Conservation (phyloP, 2,329 filamentous ascomycete genomes). For the Venturia oleaginea region DNA sequence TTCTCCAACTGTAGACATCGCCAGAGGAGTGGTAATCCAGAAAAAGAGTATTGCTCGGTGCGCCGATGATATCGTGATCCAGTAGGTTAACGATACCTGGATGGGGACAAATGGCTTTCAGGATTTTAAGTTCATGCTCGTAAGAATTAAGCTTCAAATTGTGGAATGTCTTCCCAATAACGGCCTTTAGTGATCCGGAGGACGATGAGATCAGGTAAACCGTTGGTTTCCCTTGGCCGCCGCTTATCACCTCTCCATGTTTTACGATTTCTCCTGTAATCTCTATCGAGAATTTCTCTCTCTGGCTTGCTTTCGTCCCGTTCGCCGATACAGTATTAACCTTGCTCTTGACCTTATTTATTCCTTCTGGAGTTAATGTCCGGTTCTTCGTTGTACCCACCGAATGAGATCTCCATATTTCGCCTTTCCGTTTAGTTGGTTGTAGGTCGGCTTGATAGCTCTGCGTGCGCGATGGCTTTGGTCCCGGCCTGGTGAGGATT, state of each 20-base stretch:
- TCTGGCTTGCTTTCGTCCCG: no score
- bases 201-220: not conserved
- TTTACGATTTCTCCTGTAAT: no score
- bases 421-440: no score
- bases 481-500: not conserved
- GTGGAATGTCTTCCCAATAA: not conserved
- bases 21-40: not conserved
- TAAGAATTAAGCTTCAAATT: no score
- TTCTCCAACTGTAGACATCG: not conserved
- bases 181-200: not conserved
- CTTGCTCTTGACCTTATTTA: no score
- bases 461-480: not conserved
- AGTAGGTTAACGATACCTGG: not conserved
- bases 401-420: no score
- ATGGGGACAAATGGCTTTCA: not conserved
- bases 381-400: no score
- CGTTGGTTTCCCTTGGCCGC: not conserved
- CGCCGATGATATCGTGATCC: not conserved
- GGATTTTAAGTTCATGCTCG: not conserved
- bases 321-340: no score
- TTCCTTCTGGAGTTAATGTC: no score
- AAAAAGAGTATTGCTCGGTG: not conserved
- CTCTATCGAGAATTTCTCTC: no score
- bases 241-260: no score
- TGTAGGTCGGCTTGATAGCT: no score